Percentiles rank a stretch among this genome's conserved stretches.
Conservation (phyloP, 352 stramenopile genomes). For the Pythium coloratum region DNA sequence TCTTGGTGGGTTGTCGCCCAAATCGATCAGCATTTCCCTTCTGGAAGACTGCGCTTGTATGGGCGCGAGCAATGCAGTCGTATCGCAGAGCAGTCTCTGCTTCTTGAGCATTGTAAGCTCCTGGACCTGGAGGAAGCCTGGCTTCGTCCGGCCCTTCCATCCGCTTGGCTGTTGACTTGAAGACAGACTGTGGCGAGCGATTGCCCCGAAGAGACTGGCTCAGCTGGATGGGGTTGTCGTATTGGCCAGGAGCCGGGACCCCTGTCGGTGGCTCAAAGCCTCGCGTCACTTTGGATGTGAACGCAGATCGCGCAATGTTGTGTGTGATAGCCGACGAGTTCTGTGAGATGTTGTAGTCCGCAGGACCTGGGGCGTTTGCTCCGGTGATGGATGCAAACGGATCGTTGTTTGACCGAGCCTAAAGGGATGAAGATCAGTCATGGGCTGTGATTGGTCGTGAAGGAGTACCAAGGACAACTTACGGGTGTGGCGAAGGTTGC, state of each 20-base stretch:
- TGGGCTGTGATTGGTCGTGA: background rate
- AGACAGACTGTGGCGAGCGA: conserved; percentile 48
- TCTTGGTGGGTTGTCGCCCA: conserved; percentile 39
- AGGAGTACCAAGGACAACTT: conserved; percentile 1
- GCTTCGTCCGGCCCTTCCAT: conserved; percentile 35
- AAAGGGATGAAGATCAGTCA: background rate
- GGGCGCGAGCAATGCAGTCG: conserved; percentile 59
- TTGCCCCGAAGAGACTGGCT: conserved; percentile 21
- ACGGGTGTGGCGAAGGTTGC: conserved; percentile 68
- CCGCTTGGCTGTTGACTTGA: conserved; percentile 65
- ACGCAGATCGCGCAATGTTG: conserved; percentile 61
- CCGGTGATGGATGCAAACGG: conserved; percentile 14
- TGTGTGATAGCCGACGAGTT: conserved; percentile 39
- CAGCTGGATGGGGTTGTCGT: conserved; percentile 63
- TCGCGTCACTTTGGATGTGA: conserved; percentile 60
- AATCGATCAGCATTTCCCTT: conserved; percentile 58
- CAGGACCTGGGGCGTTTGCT: conserved; percentile 41
- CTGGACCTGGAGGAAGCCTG: conserved; percentile 47
- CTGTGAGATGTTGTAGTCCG: conserved; percentile 52
- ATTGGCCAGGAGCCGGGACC: conserved; percentile 62
- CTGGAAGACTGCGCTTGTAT: conserved; percentile 67
- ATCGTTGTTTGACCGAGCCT: conserved; percentile 44
- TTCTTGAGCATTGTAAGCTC: conserved; percentile 67
- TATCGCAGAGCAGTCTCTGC: conserved; percentile 64
- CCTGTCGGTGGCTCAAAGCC: conserved; percentile 50